Percentiles rank a stretch among this genome's conserved stretches.
Conservation (phyloP, 768 basidiomycete species). For the Glaciozyma martinii region DNA sequence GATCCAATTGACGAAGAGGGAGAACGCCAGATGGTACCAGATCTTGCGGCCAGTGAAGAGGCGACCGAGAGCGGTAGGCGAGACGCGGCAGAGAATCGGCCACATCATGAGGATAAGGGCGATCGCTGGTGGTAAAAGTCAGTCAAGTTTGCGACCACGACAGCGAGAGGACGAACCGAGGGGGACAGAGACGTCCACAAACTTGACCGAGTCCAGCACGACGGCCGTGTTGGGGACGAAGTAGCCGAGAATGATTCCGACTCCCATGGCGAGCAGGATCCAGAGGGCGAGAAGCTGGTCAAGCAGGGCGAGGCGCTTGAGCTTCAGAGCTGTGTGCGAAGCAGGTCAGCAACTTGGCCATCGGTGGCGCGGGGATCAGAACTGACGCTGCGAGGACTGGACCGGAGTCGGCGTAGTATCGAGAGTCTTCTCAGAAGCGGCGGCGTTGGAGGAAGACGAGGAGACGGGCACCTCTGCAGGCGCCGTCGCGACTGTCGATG, state of each 20-base stretch:
- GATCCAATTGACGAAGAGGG: constrained; percentile 60
- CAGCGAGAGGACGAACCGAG: constrained; percentile 40
- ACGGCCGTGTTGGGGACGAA: constrained; percentile 48
- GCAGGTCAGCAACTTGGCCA: too few species aligned
- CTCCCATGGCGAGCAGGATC: constrained; percentile 62
- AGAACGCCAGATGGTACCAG: constrained; percentile 62
- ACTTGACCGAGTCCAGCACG: constrained; percentile 56
- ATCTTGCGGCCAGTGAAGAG: constrained; percentile 50
- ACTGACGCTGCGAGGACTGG: too few species aligned
- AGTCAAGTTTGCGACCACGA: neutral
- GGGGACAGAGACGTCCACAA: constrained; percentile 65
- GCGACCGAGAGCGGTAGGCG: constrained; percentile 58
- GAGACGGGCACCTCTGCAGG: too few species aligned
- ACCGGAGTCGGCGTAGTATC: too few species aligned
- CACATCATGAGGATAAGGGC: constrained; percentile 59
- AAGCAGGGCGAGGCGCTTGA: neutral
- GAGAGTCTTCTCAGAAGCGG: too few species aligned
- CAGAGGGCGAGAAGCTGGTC: constrained; percentile 23
- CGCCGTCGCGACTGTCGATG: too few species aligned
- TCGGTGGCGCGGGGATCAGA: too few species aligned
- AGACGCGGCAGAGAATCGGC: constrained; percentile 58
- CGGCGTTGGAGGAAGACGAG: too few species aligned
- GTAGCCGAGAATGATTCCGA: constrained; percentile 65
- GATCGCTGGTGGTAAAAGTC: neutral
- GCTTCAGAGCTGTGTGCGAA: neutral